These are phyloP conservation scores for Phanerochaete carnosa DNA, from an alignment of 768 basidiomycete species.

Conservation along the genomic window DNA sequence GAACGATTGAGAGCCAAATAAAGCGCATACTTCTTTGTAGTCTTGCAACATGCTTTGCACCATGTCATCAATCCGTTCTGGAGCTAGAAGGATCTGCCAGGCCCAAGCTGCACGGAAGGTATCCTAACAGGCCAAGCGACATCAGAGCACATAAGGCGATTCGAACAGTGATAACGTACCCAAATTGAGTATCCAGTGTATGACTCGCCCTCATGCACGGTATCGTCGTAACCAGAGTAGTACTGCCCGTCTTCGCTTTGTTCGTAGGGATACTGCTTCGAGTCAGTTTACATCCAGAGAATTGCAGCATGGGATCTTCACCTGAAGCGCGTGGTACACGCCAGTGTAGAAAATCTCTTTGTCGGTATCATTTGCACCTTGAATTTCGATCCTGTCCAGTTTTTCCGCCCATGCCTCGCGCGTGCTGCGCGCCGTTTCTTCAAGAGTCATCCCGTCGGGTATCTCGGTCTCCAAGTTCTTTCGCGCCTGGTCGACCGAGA, in stretches of 20 bases:
- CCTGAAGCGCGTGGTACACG: constrained; percentile 61
- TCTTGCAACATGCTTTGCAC: constrained; percentile 79
- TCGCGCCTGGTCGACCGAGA: constrained; percentile 59
- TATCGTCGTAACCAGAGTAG: constrained; percentile 75
- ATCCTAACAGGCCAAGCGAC: constrained; percentile 41
- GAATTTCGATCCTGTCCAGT: constrained; percentile 33
- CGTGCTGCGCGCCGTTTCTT: constrained; percentile 34
- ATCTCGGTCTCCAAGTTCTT: constrained; percentile 37
- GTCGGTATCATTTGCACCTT: constrained; percentile 31
- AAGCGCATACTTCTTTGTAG: constrained; percentile 54
- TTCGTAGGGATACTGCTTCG: constrained; percentile 71
- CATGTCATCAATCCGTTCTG: constrained; percentile 75
- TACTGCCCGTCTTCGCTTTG: constrained; percentile 63
- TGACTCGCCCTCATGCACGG: constrained; percentile 59
- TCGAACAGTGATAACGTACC: constrained; percentile 37
- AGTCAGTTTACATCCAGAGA: neutral
- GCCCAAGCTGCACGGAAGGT: constrained; percentile 79
- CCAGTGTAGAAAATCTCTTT: constrained; percentile 51
- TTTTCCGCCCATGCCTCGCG: constrained; percentile 38
- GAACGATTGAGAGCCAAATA: neutral
- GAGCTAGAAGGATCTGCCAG: constrained; percentile 72
- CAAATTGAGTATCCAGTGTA: constrained; percentile 83
- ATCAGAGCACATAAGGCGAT: neutral
- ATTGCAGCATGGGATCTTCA: constrained; percentile 16
- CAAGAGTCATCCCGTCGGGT: constrained; percentile 35